These are phyloP conservation scores for Blastobotrys proliferans DNA, from an alignment of 1,139 yeast species.

Conservation along the genomic window DNA sequence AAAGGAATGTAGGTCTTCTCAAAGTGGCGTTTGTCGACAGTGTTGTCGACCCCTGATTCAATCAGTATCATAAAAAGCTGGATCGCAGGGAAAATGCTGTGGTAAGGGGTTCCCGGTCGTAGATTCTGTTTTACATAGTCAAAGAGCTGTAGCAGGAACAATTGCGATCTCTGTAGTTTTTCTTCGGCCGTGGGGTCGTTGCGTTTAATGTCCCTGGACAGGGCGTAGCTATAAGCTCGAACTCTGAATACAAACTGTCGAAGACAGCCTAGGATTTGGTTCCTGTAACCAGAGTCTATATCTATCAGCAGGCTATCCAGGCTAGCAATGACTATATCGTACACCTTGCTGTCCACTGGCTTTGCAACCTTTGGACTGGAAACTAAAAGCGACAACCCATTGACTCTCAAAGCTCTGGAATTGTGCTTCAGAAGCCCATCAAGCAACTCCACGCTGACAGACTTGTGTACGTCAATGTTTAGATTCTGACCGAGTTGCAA, in stretches of 20 bases:
- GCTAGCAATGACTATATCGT: constrained; percentile 41
- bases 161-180: neutral
- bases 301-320: constrained; percentile 54
- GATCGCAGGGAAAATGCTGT: constrained; percentile 51
- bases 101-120: constrained; percentile 67
- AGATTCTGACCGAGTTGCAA: constrained; percentile 63
- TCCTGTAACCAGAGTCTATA: constrained; percentile 62
- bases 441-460: constrained; percentile 37
- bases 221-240: constrained; percentile 60
- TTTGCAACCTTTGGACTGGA: constrained; percentile 59
- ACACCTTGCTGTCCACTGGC: constrained; percentile 46
- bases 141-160: constrained; percentile 46
- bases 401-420: constrained; percentile 48
- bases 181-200: constrained; percentile 15
- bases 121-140: constrained; percentile 42
- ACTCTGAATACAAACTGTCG: constrained; percentile 59
- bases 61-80: constrained; percentile 48
- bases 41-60: constrained; percentile 53
- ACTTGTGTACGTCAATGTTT: constrained; percentile 40
- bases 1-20: constrained; percentile 37
- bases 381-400: constrained; percentile 57
- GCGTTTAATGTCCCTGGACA: constrained; percentile 40
- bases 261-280: constrained; percentile 56
- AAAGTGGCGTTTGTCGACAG: constrained; percentile 36
- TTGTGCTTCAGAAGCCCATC: constrained; percentile 43